Conservation (phyloP, 176 grass and related monocot species). For the Cenchrus fungigraminus region DNA sequence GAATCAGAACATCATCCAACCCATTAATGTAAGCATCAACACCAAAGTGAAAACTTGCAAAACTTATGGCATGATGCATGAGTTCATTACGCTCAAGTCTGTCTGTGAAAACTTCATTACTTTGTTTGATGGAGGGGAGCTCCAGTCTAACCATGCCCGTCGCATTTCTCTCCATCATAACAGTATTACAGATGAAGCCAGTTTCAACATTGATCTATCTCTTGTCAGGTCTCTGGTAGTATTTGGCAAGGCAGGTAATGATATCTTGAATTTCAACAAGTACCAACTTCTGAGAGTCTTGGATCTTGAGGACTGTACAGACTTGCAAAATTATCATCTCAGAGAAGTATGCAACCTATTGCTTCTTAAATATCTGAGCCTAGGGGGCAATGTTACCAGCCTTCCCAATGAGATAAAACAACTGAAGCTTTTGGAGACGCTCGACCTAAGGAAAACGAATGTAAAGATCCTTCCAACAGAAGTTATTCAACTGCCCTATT, state of each 20-base stretch:
- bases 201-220: background rate
- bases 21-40: background rate
- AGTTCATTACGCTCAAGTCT: background rate
- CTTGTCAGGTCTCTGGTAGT: background rate
- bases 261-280: background rate
- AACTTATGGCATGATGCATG: constrained; percentile 18
- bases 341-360: background rate
- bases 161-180: background rate
- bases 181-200: background rate
- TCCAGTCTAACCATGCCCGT: background rate
- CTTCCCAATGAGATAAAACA: background rate
- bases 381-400: background rate
- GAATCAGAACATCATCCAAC: background rate
- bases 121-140: background rate
- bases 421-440: constrained; percentile 5
- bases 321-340: background rate
- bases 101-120: background rate
- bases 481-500: background rate
- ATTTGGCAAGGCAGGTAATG: background rate
- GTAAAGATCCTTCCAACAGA: background rate
- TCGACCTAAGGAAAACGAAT: constrained; percentile 14
- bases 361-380: background rate
- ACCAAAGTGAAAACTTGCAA: background rate
- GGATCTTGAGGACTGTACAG: background rate
- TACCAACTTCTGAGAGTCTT: background rate